Percentiles rank a stretch among this genome's conserved stretches.
phyloP scores from a whole-genome alignment of 176 grass and related monocot genomes.

The Cymbopogon citratus region DNA sequence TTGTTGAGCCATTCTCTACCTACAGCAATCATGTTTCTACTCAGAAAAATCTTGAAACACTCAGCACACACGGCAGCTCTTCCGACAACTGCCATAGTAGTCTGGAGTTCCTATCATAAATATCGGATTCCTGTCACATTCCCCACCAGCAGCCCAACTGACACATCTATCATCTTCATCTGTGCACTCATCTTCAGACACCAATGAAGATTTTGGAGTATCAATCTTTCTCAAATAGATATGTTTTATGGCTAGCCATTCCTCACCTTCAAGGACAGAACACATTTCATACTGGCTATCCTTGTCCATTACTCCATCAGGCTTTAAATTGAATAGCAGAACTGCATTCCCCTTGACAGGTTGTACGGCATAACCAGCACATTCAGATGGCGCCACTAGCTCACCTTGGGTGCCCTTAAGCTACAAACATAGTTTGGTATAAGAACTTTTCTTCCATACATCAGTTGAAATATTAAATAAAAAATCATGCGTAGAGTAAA shows the following conservation, averaged over 20 bases:
- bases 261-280: conserved; percentile 49
- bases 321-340: conserved; percentile 68
- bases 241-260: conserved; percentile 64
- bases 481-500: neutral
- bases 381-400: conserved; percentile 38
- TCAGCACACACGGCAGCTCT: conserved; percentile 68
- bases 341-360: conserved; percentile 53
- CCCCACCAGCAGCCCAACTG: conserved; percentile 53
- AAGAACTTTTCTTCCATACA: neutral
- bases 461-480: neutral
- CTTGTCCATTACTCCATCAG: conserved; percentile 46
- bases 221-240: conserved; percentile 36
- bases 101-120: conserved; percentile 80
- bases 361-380: conserved; percentile 54
- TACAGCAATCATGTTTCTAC: conserved; percentile 22
- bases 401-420: conserved; percentile 40
- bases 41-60: conserved; percentile 3
- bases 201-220: conserved; percentile 12
- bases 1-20: conserved; percentile 1
- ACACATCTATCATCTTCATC: conserved; percentile 72
- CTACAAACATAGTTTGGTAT: conserved; percentile 25
- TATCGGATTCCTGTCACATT: conserved; percentile 69
- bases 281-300: conserved; percentile 44
- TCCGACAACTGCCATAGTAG: conserved; percentile 80
- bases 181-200: conserved; percentile 44